Conservation (phyloP, 192 early-diverging fungal genomes). For the Spinellus fusiger region DNA sequence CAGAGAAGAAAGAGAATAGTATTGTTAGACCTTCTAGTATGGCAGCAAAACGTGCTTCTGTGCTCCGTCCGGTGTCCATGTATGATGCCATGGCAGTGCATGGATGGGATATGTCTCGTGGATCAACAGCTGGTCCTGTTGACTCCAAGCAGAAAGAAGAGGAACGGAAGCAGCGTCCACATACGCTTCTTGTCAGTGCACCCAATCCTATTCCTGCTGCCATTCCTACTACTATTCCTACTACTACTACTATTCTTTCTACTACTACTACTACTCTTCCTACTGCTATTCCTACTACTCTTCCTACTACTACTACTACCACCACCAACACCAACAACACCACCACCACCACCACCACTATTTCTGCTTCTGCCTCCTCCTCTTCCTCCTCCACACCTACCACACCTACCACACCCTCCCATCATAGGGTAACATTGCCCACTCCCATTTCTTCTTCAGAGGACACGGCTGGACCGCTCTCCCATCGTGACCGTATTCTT, state of each 20-base stretch:
- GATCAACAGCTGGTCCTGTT: neutral
- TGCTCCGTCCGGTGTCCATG: neutral
- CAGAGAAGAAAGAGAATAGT: neutral
- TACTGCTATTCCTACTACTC: no score
- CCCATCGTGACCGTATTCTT: neutral
- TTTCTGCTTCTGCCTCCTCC: neutral
- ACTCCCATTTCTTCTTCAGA: neutral
- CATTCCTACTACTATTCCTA: no score
- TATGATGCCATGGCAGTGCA: no score
- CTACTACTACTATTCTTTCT: no score
- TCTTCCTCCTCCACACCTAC: neutral
- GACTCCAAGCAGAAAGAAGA: no score
- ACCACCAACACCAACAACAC: neutral
- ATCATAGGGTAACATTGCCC: neutral
- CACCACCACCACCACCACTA: no score
- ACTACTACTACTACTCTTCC: no score
- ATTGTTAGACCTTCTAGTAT: slow-evolving; percentile 22
- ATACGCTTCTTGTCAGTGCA: no score
- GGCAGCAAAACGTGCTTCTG: slow-evolving; percentile 18
- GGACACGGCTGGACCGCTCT: neutral
- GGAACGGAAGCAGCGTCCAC: no score
- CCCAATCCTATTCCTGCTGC: no score
- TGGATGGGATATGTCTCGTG: no score
- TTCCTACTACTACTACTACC: neutral
- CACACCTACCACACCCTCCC: neutral